Evolutionary conservation across 495 filamentous ascomycete genomes (phyloP), one percentile per base, ranked within the genome.

Genomic region (Penicillium malachiteum): DNA sequence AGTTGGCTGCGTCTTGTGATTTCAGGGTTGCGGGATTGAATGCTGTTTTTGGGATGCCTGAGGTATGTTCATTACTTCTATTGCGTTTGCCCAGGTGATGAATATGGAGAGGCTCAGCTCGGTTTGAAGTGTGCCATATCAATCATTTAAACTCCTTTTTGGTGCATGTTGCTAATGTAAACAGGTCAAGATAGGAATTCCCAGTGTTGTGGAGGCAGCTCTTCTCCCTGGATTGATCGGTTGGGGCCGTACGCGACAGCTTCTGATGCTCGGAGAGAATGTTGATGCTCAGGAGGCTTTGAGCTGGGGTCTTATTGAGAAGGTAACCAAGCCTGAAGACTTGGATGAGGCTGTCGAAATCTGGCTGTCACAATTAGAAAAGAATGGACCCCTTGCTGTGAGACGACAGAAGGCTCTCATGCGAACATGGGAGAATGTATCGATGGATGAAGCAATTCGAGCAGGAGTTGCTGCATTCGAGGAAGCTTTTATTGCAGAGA

Each of bases 31-130:
- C 59, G 13, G 48, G 52, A 17, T 8, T 30, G 37, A 49, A 51
- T 38, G 65, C 65, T 14, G 55, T 60, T 49, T 63, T 68, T 59
- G 62, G 62, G 44, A 68, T 68, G 62, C 62, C 65, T 0, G 59
- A 68, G 56, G 62, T 68, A 37, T 8, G 44, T 50, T 34, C 32
- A n/a, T 7, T 47, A 7, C 42, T 44, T 37, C 40, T 43, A 4
- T 54, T 31, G 21, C 21, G 21, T 26, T 26, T 26, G n/a, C n/a
- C n/a, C n/a, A n/a, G n/a, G n/a, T n/a, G 21, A 26, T 26, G 21
- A 26, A 26, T 26, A 26, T 4, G 21, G 4, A 26, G 21, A 2
- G 4, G 21, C 4, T 26, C 4, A 26, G 21, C 21, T 26, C n/a
- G 21, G 21, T 26, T 26, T 26, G 21, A 26, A 4, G 4, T 26